A percentile compares a stretch with the other conserved stretches of the same genome.
These are phyloP conservation scores for Stephania yunnanensis DNA, from an alignment of 164 flowering plant genomes.

Conservation along the genomic window DNA sequence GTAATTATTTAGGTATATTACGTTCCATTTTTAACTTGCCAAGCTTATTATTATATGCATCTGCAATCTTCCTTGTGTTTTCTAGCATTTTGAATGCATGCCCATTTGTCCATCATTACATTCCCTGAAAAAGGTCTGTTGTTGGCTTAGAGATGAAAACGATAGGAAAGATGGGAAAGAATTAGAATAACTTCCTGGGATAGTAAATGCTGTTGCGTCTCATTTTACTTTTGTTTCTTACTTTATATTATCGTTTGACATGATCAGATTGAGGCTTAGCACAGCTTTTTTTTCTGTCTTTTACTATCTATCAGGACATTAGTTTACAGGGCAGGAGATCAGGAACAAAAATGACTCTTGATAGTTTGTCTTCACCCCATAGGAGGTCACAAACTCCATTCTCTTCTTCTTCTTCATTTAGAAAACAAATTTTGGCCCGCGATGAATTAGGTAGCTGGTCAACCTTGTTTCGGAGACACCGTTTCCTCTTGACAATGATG, in stretches of 20 bases:
- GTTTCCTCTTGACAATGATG: slow-evolving; percentile 61
- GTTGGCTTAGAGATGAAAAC: not conserved
- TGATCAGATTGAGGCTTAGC: not conserved
- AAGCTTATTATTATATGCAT: not conserved
- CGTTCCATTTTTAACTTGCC: not conserved
- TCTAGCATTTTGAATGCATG: not conserved
- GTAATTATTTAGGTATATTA: not conserved
- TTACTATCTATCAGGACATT: no score
- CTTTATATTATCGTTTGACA: not conserved
- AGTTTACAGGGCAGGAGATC: not conserved
- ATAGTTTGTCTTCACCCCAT: slow-evolving; percentile 20
- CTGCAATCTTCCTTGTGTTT: not conserved
- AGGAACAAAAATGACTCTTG: slow-evolving; percentile 13
- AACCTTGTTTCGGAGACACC: slow-evolving; percentile 50
- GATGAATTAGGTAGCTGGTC: slow-evolving; percentile 62
- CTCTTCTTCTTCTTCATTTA: slow-evolving; percentile 38
- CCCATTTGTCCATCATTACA: not conserved
- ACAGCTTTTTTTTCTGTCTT: no score
- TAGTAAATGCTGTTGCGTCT: not conserved
- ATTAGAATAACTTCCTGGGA: not conserved
- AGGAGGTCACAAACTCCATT: slow-evolving; percentile 36
- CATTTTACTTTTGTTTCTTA: not conserved
- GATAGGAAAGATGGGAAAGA: not conserved
- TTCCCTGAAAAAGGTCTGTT: not conserved
- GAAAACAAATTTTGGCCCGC: slow-evolving; percentile 27